These are phyloP conservation scores for Lipomyces yamanashiensis DNA, from an alignment of 805 yeast genomes.

Conservation along the genomic window DNA sequence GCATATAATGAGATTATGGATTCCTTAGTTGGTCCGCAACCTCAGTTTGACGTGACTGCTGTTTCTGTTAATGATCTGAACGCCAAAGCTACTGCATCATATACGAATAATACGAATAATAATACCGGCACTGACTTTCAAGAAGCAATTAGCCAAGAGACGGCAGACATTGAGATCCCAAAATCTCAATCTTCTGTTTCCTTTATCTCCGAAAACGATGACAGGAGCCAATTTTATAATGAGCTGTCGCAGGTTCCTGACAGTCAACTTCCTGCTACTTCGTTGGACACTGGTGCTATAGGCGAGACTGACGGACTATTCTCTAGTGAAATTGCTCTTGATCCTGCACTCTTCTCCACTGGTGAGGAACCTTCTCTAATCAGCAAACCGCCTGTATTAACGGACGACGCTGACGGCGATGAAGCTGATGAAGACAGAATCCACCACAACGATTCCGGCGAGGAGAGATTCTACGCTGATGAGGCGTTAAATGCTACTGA, in stretches of 20 bases:
- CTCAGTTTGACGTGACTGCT: too few relatives aligned
- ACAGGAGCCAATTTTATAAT: not conserved
- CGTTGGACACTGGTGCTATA: not conserved
- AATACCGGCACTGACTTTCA: not conserved
- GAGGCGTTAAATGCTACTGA: constrained; percentile 8
- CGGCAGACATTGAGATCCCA: not conserved
- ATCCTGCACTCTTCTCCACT: constrained; percentile 18
- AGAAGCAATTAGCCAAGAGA: not conserved
- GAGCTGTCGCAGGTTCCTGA: not conserved
- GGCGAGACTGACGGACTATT: constrained; percentile 2
- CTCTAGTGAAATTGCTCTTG: constrained; percentile 7
- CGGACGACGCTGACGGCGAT: not conserved
- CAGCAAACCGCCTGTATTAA: not conserved
- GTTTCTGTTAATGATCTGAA: too few relatives aligned
- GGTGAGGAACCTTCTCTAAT: not conserved
- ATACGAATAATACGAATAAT: too few relatives aligned
- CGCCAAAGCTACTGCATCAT: too few relatives aligned
- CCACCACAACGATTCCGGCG: constrained; percentile 2
- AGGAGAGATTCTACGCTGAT: not conserved
- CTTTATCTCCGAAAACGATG: not conserved
- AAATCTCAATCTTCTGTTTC: not conserved
- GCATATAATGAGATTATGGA: too few relatives aligned
- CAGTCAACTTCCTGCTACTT: not conserved
- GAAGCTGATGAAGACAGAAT: not conserved
- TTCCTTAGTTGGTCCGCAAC: too few relatives aligned